Conservation (phyloP, 2,329 filamentous ascomycete species). For the Aspergillus candidus region DNA sequence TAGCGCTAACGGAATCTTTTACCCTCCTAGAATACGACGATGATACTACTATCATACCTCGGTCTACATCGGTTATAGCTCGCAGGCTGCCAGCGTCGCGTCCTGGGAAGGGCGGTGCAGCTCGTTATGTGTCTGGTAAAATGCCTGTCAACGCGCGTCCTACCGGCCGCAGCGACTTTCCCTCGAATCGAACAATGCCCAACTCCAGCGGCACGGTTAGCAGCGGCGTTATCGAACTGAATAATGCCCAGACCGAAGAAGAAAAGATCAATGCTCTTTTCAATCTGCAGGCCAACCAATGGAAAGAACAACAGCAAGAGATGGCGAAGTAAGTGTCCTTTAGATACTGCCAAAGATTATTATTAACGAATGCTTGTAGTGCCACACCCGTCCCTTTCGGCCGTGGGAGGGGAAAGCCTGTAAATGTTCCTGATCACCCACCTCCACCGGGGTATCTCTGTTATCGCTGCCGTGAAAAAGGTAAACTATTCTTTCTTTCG, state of each 20-base stretch:
- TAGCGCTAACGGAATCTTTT: constrained; percentile 8
- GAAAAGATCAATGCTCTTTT: constrained; percentile 92
- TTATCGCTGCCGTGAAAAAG: constrained; percentile 92
- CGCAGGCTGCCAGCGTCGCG: constrained; percentile 77
- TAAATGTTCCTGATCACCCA: constrained; percentile 83
- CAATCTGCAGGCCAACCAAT: constrained; percentile 80
- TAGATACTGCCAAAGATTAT: background rate
- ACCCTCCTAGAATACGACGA: constrained; percentile 77
- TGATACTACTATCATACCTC: constrained; percentile 93
- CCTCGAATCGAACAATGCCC: constrained; percentile 30
- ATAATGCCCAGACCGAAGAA: constrained; percentile 80
- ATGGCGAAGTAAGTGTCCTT: constrained; percentile 64
- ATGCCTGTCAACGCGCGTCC: constrained; percentile 87
- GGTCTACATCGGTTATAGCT: constrained; percentile 89
- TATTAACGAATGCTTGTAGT: constrained; percentile 31
- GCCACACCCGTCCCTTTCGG: constrained; percentile 41
- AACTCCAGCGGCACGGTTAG: constrained; percentile 36
- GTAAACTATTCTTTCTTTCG: constrained; percentile 25
- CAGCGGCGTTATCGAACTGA: constrained; percentile 60
- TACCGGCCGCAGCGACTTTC: constrained; percentile 59
- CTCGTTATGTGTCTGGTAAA: constrained; percentile 92
- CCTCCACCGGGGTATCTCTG: constrained; percentile 93
- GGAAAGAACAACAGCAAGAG: constrained; percentile 87
- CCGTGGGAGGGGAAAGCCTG: constrained; percentile 31
- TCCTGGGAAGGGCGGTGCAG: constrained; percentile 80